Evolutionary conservation across 345 rosid species (phyloP).

Genomic region (Lepidium didymum): DNA sequence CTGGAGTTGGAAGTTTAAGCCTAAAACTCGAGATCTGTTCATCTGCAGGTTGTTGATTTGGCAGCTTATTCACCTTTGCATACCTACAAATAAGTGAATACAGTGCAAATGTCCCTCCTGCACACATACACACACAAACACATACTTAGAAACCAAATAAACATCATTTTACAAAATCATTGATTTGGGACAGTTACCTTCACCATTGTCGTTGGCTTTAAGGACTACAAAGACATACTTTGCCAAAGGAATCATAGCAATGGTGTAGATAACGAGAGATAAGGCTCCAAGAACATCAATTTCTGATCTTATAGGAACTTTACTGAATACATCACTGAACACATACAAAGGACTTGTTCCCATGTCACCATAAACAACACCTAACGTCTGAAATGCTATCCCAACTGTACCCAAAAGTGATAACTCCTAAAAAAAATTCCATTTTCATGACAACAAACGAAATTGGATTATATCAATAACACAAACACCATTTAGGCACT

Average conservation of each 20-base stretch:
- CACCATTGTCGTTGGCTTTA: slow-evolving; percentile 95
- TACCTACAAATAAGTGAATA: slow-evolving; percentile 85
- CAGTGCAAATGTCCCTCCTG: slow-evolving; percentile 97
- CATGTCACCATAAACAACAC: slow-evolving; percentile 97
- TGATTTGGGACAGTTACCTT: slow-evolving; percentile 38
- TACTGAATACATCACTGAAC: slow-evolving; percentile 86
- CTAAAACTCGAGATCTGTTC: slow-evolving; percentile 81
- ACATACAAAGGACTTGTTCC: slow-evolving; percentile 97
- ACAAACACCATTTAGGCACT: background rate
- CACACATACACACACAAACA: slow-evolving; percentile 30
- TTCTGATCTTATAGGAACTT: slow-evolving; percentile 68
- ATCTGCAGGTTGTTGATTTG: slow-evolving; percentile 94
- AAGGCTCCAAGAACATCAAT: slow-evolving; percentile 93
- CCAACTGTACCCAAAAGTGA: slow-evolving; percentile 61
- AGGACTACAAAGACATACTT: slow-evolving; percentile 93
- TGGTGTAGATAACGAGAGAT: slow-evolving; percentile 86
- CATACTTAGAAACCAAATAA: slow-evolving; percentile 36
- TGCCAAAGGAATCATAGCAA: slow-evolving; percentile 78
- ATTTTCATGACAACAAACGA: slow-evolving; percentile 9
- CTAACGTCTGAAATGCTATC: slow-evolving; percentile 94
- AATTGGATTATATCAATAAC: background rate
- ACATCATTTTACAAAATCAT: slow-evolving; percentile 18
- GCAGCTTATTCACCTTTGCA: slow-evolving; percentile 80
- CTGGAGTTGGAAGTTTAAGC: slow-evolving; percentile 93
- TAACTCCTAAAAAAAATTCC: slow-evolving; percentile 39